Evolutionary conservation across 129 eudicot species (phyloP).

Genomic region (Deinandra increscens): DNA sequence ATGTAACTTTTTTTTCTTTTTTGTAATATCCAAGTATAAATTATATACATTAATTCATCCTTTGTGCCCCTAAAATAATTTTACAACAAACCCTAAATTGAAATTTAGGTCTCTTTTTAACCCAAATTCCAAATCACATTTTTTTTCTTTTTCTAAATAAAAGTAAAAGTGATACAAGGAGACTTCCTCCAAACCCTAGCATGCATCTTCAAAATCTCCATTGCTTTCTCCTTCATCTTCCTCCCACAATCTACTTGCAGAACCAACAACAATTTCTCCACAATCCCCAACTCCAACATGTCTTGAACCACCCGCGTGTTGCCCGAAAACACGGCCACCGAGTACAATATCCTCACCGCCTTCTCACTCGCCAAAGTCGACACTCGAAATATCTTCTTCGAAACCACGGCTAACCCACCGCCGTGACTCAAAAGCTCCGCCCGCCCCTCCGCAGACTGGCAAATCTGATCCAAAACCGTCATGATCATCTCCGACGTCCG

Average conservation of each 20-base stretch:
- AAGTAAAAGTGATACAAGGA: constrained; percentile 38
- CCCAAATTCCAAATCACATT: not conserved
- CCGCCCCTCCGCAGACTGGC: constrained; percentile 68
- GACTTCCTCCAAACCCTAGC: constrained; percentile 63
- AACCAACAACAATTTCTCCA: constrained; percentile 49
- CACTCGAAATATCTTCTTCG: constrained; percentile 64
- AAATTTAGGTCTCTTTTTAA: not conserved
- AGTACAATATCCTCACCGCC: constrained; percentile 52
- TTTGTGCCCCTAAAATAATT: not conserved
- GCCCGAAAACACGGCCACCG: constrained; percentile 47
- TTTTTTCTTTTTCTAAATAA: not conserved
- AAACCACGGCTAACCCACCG: constrained; percentile 65
- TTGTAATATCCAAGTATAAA: not conserved
- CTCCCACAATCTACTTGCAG: constrained; percentile 58
- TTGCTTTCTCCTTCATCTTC: constrained; percentile 60
- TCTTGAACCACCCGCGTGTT: constrained; percentile 43
- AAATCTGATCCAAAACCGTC: constrained; percentile 39
- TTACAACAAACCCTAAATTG: constrained; percentile 16
- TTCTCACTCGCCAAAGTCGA: constrained; percentile 52
- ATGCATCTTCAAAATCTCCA: constrained; percentile 54
- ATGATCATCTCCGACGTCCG: constrained; percentile 51
- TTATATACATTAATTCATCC: not conserved
- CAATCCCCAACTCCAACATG: constrained; percentile 65
- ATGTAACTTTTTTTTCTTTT: not conserved
- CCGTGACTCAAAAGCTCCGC: constrained; percentile 52